Conservation (phyloP, 805 yeast species). For the Kazachstania psychrophila region DNA sequence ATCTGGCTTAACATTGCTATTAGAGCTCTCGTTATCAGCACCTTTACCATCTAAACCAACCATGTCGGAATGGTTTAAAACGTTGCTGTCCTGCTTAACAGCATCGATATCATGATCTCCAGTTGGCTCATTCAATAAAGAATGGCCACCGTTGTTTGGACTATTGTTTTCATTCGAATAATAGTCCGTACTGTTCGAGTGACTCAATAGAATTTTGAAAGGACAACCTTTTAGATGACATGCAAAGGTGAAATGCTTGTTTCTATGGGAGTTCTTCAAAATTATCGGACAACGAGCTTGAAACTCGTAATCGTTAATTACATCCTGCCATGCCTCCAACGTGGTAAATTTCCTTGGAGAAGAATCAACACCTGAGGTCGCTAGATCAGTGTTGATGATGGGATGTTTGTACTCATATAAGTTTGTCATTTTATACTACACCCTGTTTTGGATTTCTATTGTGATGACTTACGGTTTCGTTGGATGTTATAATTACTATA, state of each 20-base stretch:
- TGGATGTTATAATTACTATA: constrained; percentile 14
- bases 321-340: constrained; percentile 28
- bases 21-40: not conserved
- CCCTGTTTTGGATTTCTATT: not conserved
- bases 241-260: constrained; percentile 31
- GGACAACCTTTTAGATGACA: constrained; percentile 29
- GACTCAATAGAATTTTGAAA: constrained; percentile 27
- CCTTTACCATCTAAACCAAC: not conserved
- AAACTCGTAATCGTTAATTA: constrained; percentile 29
- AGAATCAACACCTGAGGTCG: constrained; percentile 16
- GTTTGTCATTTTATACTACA: constrained; percentile 7
- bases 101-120: not conserved
- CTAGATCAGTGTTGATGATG: constrained; percentile 26
- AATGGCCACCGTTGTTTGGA: no score
- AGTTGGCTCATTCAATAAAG: no score
- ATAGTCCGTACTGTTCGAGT: constrained; percentile 13
- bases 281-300: constrained; percentile 31
- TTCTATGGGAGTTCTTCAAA: constrained; percentile 29
- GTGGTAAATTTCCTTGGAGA: constrained; percentile 22
- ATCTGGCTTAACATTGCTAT: not conserved
- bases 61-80: not conserved
- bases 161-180: not conserved
- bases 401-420: constrained; percentile 30
- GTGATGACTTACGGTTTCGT: constrained; percentile 9
- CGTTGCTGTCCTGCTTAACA: not conserved